Conservation (phyloP, 768 basidiomycete genomes). For the Aureoboletus auriporus region DNA sequence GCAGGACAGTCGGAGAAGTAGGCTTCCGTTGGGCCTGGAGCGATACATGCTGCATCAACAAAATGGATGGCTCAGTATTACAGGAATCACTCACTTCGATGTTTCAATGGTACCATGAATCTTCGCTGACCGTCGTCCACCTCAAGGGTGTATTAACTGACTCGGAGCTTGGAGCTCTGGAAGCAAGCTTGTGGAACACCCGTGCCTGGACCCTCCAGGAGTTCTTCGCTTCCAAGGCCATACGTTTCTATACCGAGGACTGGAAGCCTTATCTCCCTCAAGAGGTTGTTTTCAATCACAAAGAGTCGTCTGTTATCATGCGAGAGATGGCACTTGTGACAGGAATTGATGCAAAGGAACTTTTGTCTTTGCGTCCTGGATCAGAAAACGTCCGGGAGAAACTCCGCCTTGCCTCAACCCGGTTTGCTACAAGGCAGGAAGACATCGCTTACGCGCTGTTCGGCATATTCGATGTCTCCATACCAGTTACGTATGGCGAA, state of each 20-base stretch:
- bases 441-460: constrained; percentile 26
- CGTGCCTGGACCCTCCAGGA: constrained; percentile 25
- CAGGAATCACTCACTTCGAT: constrained; percentile 24
- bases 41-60: constrained; percentile 26
- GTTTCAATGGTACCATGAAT: constrained; percentile 25
- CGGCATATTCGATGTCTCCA: constrained; percentile 20
- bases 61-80: constrained; percentile 9
- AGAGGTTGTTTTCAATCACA: constrained; percentile 12
- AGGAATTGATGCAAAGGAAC: constrained; percentile 4
- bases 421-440: constrained; percentile 20
- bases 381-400: constrained; percentile 12
- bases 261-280: constrained; percentile 21
- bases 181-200: constrained; percentile 19
- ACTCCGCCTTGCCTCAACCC: constrained; percentile 18
- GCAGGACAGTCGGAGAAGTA: constrained; percentile 7
- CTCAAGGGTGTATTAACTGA: constrained; percentile 13
- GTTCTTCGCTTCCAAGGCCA: constrained; percentile 19
- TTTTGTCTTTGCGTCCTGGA: constrained; percentile 14
- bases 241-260: constrained; percentile 20
- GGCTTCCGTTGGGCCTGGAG: constrained; percentile 22
- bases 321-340: constrained; percentile 16
- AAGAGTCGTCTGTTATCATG: constrained; percentile 16
- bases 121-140: constrained; percentile 22
- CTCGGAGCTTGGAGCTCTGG: constrained; percentile 7
- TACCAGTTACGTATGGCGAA: constrained; percentile 23